Percentiles rank a stretch among this genome's conserved stretches.
These are phyloP conservation scores for Hypoxylon perforatum DNA, from an alignment of 495 filamentous ascomycete genomes.

Conservation along the genomic window DNA sequence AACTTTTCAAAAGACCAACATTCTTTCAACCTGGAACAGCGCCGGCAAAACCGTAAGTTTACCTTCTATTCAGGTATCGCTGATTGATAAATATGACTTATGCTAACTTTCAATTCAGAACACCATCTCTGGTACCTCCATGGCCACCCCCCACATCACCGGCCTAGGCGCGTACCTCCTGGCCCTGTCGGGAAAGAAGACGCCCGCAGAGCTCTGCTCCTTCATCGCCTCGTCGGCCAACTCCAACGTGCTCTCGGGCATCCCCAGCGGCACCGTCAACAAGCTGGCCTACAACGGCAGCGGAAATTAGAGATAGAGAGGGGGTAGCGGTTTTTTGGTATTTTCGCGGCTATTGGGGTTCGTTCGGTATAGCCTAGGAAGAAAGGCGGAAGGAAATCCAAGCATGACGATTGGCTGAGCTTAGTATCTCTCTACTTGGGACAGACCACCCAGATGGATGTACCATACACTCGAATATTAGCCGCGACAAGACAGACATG, in stretches of 20 bases:
- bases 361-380: slow-evolving; percentile 43
- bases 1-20: slow-evolving; percentile 38
- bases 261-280: slow-evolving; percentile 60
- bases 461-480: slow-evolving; percentile 33
- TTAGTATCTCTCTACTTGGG: not conserved
- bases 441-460: slow-evolving; percentile 7
- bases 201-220: slow-evolving; percentile 57
- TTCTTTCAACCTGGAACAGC: slow-evolving; percentile 69
- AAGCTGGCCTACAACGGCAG: slow-evolving; percentile 63
- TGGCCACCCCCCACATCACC: slow-evolving; percentile 72
- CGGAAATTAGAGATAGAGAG: slow-evolving; percentile 3
- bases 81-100: too few species aligned
- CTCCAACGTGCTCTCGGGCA: slow-evolving; percentile 46
- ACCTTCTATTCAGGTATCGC: not conserved
- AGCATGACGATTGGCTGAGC: slow-evolving; percentile 19
- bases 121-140: slow-evolving; percentile 76
- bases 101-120: slow-evolving; percentile 51
- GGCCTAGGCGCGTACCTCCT: slow-evolving; percentile 72
- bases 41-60: slow-evolving; percentile 55
- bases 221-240: slow-evolving; percentile 55
- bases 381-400: too few species aligned
- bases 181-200: slow-evolving; percentile 56
- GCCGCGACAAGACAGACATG: slow-evolving; percentile 31
- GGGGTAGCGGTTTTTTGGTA: slow-evolving; percentile 41
- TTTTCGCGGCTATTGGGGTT: slow-evolving; percentile 30